A percentile compares a stretch with the other conserved stretches of the same genome.
phyloP scores from a whole-genome alignment of 208 protist genomes.

The Wallacemonas sp. region DNA sequence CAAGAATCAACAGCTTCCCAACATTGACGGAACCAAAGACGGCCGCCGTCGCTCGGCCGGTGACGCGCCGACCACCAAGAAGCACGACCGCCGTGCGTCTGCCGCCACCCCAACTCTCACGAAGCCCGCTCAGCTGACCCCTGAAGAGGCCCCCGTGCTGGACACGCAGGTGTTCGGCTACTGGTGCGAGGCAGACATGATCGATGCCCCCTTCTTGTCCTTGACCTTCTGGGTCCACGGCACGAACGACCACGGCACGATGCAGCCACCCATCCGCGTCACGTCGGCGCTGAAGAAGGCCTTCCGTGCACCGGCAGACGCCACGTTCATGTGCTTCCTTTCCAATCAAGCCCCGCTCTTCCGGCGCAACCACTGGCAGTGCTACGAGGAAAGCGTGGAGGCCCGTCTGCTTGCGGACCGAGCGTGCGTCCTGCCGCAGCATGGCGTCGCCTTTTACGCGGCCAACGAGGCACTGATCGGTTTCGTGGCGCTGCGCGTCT shows the following conservation, averaged over 20 bases:
- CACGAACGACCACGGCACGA: conserved; percentile 62
- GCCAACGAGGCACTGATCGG: conserved; percentile 33
- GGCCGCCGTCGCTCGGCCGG: not conserved
- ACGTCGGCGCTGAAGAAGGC: conserved; percentile 17
- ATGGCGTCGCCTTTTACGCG: conserved; percentile 76
- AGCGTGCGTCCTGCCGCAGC: conserved; percentile 53
- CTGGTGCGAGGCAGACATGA: conserved; percentile 29
- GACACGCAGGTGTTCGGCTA: conserved; percentile 36
- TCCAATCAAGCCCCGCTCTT: conserved; percentile 69
- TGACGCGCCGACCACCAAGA: not conserved
- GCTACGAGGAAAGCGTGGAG: conserved; percentile 1
- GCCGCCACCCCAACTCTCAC: conserved; percentile 5
- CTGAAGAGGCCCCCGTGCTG: conserved; percentile 2
- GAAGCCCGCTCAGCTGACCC: not conserved
- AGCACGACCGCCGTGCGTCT: not conserved
- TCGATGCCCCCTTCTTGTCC: conserved; percentile 59
- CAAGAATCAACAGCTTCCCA: conserved; percentile 11
- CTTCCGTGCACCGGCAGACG: conserved; percentile 29
- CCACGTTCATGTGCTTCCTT: conserved; percentile 52
- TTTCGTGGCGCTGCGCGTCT: conserved; percentile 52
- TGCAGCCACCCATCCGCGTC: conserved; percentile 45
- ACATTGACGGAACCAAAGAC: not conserved
- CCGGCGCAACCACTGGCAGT: conserved; percentile 47
- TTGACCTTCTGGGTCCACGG: conserved; percentile 68
- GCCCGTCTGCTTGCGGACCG: conserved; percentile 10